Evolutionary conservation across 1,139 yeast species (phyloP).

Genomic region (Pichia sp.): DNA sequence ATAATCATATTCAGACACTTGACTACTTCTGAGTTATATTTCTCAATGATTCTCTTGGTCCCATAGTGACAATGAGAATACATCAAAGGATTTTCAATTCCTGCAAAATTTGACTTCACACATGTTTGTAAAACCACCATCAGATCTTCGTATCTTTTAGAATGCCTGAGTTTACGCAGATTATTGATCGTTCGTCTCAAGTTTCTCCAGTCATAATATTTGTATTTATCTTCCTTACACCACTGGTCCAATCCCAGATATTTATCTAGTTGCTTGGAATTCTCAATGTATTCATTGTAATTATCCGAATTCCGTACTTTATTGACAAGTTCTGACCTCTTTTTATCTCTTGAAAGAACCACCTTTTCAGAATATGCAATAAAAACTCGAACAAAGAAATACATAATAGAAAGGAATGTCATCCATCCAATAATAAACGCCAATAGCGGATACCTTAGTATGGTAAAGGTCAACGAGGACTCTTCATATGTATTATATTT

Average conservation of each 20-base stretch:
- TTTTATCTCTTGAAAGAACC: conserved; percentile 49
- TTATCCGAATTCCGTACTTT: conserved; percentile 39
- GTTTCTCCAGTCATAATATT: conserved; percentile 62
- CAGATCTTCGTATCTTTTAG: conserved; percentile 35
- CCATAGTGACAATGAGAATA: conserved; percentile 74
- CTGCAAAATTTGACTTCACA: conserved; percentile 67
- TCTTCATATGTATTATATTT: conserved; percentile 22
- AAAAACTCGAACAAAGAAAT: conserved; percentile 47
- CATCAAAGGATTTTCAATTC: conserved; percentile 63
- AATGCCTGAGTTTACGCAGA: conserved; percentile 31
- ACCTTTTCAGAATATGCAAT: conserved; percentile 58
- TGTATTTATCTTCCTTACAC: conserved; percentile 54
- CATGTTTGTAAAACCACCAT: conserved; percentile 57
- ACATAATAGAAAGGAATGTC: conserved; percentile 37
- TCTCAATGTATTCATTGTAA: conserved; percentile 55
- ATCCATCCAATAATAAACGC: conserved; percentile 48
- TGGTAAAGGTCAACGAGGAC: conserved; percentile 40
- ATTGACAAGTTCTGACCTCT: conserved; percentile 41
- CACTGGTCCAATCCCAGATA: conserved; percentile 54
- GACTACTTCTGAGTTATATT: conserved; percentile 47
- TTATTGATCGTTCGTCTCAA: conserved; percentile 42
- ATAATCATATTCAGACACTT: conserved; percentile 39
- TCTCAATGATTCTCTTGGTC: conserved; percentile 53
- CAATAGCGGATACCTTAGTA: conserved; percentile 62
- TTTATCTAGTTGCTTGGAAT: conserved; percentile 51